These are phyloP conservation scores for Rhizopogon sp. DNA, from an alignment of 768 basidiomycete species.

Conservation along the genomic window DNA sequence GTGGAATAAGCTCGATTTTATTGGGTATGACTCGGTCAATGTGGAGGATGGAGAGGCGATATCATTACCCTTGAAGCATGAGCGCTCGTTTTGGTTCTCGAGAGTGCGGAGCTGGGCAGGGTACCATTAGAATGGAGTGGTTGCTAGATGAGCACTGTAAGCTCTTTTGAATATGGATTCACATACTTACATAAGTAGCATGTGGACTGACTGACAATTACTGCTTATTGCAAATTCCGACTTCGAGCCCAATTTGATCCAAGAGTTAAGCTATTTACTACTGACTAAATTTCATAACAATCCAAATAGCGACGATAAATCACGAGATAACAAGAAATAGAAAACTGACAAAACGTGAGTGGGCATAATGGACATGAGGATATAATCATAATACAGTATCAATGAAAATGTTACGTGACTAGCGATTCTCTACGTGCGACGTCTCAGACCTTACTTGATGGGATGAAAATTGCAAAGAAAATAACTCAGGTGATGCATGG, in stretches of 20 bases:
- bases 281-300: not conserved
- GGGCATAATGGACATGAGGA: not conserved
- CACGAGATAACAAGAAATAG: conserved; percentile 1
- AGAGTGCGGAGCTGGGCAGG: conserved; percentile 69
- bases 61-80: conserved; percentile 72
- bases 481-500: conserved; percentile 3
- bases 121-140: conserved; percentile 7
- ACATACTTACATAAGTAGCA: too few relatives aligned
- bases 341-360: not conserved
- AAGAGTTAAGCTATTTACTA: too few relatives aligned
- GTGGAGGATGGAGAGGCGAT: conserved; percentile 68
- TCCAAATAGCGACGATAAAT: not conserved
- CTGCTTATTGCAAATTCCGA: too few relatives aligned
- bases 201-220: too few relatives aligned
- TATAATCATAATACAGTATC: not conserved
- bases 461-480: not conserved
- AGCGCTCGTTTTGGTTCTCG: conserved; percentile 92
- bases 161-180: not conserved
- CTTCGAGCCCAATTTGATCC: too few relatives aligned
- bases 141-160: not conserved
- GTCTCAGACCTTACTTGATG: not conserved
- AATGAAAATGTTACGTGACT: not conserved
- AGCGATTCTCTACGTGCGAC: not conserved
- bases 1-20: conserved; percentile 78
- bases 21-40: conserved; percentile 70